These are phyloP conservation scores for Aspergillus fructus DNA, from an alignment of 2,329 filamentous ascomycete species.

Conservation along the genomic window DNA sequence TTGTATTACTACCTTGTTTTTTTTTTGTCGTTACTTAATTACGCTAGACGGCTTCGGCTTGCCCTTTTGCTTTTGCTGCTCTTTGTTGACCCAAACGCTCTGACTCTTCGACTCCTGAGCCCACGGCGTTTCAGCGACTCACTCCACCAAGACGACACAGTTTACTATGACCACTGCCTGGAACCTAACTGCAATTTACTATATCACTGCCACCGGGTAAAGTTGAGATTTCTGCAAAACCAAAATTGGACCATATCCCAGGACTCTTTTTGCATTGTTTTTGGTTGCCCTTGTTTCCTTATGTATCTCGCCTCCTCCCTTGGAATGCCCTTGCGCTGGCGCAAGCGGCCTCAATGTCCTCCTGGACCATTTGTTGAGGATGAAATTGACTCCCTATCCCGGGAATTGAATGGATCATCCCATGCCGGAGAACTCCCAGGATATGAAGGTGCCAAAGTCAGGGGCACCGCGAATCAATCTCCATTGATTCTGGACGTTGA, in stretches of 20 bases:
- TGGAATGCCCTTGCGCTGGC: slow-evolving; percentile 26
- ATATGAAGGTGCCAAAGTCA: slow-evolving; percentile 31
- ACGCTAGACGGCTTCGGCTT: slow-evolving; percentile 6
- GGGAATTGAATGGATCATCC: slow-evolving; percentile 37
- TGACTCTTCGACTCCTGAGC: slow-evolving; percentile 6
- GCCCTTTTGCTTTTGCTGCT: background rate
- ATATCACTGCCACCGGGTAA: slow-evolving; percentile 24
- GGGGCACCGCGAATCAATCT: slow-evolving; percentile 46
- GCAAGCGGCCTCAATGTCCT: slow-evolving; percentile 37
- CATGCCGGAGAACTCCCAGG: slow-evolving; percentile 31
- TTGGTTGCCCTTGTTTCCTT: slow-evolving; percentile 10
- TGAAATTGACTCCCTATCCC: slow-evolving; percentile 41
- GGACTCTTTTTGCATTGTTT: slow-evolving; percentile 8
- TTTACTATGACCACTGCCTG: slow-evolving; percentile 25
- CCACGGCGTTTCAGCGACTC: slow-evolving; percentile 8
- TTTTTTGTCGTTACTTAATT: slow-evolving; percentile 15
- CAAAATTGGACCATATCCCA: slow-evolving; percentile 3
- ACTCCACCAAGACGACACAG: slow-evolving; percentile 14
- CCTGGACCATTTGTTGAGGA: slow-evolving; percentile 48
- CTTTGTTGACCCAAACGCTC: slow-evolving; percentile 11
- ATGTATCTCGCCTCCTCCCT: slow-evolving; percentile 7
- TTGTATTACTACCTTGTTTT: slow-evolving; percentile 14
- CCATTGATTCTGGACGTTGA: slow-evolving; percentile 40
- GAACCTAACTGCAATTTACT: slow-evolving; percentile 20
- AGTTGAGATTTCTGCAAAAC: slow-evolving; percentile 1